Base-by-base conservation (phyloP, 2,329 filamentous ascomycete species). In the Cordyceps tenuipes region DNA sequence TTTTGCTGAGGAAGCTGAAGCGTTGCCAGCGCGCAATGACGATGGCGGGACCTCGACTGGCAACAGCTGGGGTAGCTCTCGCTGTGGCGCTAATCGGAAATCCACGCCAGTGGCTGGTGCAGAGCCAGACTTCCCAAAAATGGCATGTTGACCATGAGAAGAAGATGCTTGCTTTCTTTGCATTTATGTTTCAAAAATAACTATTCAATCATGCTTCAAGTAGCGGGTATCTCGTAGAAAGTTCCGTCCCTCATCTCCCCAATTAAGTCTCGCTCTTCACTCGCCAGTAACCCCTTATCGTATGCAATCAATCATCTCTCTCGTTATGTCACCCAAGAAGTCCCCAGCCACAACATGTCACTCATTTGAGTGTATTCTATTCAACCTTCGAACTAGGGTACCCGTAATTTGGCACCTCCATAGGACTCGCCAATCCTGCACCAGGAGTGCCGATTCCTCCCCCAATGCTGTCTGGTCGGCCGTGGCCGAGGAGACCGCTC, bases 381-480 rank as follows among this genome's bases (percentile, higher is more conserved):
- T 59, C 57, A 29, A 21, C 19, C 29, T 53, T 59, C 13, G 57
- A 47, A 19, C 19, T 31, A n/a, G 19, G 15, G 17, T 13, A 13
- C 59, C 64, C 74, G 63, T 76, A 73, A 19, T 72, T 71, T 9
- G 70, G 68, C 31, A 75, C 69, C 64, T 81, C 79, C 58, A 76
- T 70, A 44, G 82, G 79, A 57, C 83, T 88, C 2, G 82, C 81
- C 43, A 91, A 72, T 15, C 87, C 85, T 65, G 84, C 88, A 34
- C 80, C 77, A 17, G 81, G 68, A 9, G 81, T 82, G 7, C 80
- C 83, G 64, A 91, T 86, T 71, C 89, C 93, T 29, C 89, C 88
- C 63, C 80, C 88, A 59, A 93, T 84, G 72, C 91, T 96, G 70
- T 96, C 91, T 54, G 90, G 87, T 63, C 90, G 82, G 2, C 83